Percentiles rank a stretch among this genome's conserved stretches.
Evolutionary conservation across 208 protist genomes (phyloP).

Genomic region (Trypanosoma mega): DNA sequence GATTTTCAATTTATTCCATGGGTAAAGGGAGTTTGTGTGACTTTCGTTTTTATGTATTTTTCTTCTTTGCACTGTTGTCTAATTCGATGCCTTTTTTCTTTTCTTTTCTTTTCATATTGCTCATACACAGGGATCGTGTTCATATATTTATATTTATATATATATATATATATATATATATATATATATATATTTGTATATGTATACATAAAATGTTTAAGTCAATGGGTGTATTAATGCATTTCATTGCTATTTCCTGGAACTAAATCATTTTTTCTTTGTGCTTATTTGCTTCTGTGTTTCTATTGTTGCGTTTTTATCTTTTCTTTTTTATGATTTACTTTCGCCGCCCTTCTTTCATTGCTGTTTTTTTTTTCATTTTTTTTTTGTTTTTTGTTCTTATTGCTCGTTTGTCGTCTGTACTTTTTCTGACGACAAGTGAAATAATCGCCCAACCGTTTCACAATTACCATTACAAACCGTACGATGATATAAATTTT

Average conservation of each 20-base stretch:
- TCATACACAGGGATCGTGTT: conserved; percentile 10
- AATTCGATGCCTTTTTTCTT: too few species aligned
- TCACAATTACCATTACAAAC: too few species aligned
- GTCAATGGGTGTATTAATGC: too few species aligned
- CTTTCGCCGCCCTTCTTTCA: background rate
- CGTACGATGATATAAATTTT: too few species aligned
- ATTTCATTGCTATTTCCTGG: too few species aligned
- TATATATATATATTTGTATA: conserved; percentile 12
- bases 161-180: conserved; percentile 12
- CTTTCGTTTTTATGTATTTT: conserved; percentile 17
- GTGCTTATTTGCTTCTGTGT: too few species aligned
- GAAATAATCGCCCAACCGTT: too few species aligned
- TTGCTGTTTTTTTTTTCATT: background rate
- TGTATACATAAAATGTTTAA: background rate
- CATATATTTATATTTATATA: conserved; percentile 7
- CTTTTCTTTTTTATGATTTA: conserved; percentile 18
- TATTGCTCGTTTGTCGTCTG: too few species aligned
- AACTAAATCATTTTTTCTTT: too few species aligned
- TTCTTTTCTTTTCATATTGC: conserved; percentile 12
- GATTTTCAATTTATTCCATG: conserved; percentile 14
- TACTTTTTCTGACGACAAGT: too few species aligned
- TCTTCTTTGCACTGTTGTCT: conserved; percentile 20
- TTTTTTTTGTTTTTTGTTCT: background rate
- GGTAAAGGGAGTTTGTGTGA: conserved; percentile 2
- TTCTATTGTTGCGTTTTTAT: conserved; percentile 12